Evolutionary conservation across 192 early-diverging fungal genomes (phyloP).

Genomic region (Dimargaris verticillata): DNA sequence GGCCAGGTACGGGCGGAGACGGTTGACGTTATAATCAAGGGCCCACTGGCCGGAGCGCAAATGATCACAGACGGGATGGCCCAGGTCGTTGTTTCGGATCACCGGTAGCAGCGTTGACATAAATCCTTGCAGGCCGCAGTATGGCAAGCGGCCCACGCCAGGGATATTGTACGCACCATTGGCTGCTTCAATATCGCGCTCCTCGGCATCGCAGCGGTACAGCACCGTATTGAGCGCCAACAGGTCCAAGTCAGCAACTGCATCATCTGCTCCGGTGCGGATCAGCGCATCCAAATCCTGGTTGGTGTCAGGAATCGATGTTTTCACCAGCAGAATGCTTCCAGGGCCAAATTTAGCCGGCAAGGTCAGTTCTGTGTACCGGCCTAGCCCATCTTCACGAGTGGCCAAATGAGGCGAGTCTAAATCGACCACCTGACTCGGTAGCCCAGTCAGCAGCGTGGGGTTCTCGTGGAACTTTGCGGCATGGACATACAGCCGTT

Average conservation of each 20-base stretch:
- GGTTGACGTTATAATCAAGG: conserved; percentile 65
- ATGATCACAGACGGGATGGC: conserved; percentile 81
- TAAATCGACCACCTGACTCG: conserved; percentile 34
- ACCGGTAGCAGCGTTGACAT: conserved; percentile 64
- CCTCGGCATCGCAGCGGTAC: conserved; percentile 77
- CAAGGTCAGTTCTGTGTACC: conserved; percentile 41
- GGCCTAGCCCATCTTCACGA: conserved; percentile 30
- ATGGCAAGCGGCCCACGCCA: conserved; percentile 59
- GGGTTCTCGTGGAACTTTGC: conserved; percentile 20
- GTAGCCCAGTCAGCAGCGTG: conserved; percentile 39
- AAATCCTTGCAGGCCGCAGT: conserved; percentile 88
- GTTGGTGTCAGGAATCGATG: conserved; percentile 32
- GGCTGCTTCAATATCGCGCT: conserved; percentile 54
- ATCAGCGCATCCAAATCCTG: conserved; percentile 40
- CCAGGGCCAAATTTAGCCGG: conserved; percentile 68
- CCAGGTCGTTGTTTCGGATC: conserved; percentile 74
- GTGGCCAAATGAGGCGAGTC: conserved; percentile 27
- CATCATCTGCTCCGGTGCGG: conserved; percentile 40
- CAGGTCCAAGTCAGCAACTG: conserved; percentile 37
- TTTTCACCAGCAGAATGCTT: conserved; percentile 55
- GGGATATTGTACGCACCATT: conserved; percentile 82
- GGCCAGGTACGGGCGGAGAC: conserved; percentile 30
- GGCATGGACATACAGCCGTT: conserved; percentile 30
- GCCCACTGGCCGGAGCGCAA: conserved; percentile 85
- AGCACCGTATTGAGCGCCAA: conserved; percentile 74